Evolutionary conservation across 768 basidiomycete species (phyloP).

Genomic region (Artomyces pyxidatus): DNA sequence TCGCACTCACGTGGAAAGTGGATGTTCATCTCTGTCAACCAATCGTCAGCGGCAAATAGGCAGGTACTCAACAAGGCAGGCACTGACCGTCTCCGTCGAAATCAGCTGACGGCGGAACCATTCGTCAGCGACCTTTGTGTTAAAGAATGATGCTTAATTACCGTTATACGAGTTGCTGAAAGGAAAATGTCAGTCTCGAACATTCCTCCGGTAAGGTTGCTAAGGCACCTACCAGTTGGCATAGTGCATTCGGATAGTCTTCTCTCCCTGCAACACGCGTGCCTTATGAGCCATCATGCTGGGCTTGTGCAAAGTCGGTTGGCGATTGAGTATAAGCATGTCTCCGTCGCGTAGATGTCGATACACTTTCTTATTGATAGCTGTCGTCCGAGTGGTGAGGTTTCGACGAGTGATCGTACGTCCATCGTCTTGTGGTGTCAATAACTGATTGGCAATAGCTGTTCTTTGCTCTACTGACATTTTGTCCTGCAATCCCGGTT

Average conservation of each 20-base stretch:
- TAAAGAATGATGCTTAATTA: slow-evolving; percentile 26
- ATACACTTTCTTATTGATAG: slow-evolving; percentile 95
- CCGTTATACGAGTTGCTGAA: slow-evolving; percentile 94
- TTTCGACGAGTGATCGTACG: slow-evolving; percentile 38
- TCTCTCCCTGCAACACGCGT: slow-evolving; percentile 87
- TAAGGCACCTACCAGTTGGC: slow-evolving; percentile 81
- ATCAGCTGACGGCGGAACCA: slow-evolving; percentile 47
- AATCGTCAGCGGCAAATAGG: slow-evolving; percentile 14
- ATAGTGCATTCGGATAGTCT: slow-evolving; percentile 99
- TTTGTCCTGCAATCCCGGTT: slow-evolving; percentile 52
- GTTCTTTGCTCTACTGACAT: slow-evolving; percentile 83
- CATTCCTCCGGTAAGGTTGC: not conserved
- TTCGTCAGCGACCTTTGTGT: slow-evolving; percentile 10
- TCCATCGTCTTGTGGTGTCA: slow-evolving; percentile 83
- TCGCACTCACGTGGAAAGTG: slow-evolving; percentile 86
- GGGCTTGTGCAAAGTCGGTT: slow-evolving; percentile 97
- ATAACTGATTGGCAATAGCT: slow-evolving; percentile 89
- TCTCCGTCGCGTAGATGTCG: slow-evolving; percentile 93
- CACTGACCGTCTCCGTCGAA: slow-evolving; percentile 83
- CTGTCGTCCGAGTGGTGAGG: slow-evolving; percentile 66
- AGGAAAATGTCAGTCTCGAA: slow-evolving; percentile 11
- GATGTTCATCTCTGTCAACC: slow-evolving; percentile 87
- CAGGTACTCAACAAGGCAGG: slow-evolving; percentile 2
- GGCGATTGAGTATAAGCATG: slow-evolving; percentile 90
- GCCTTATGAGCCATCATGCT: slow-evolving; percentile 99